These are phyloP conservation scores for Raphanus sativus DNA, from an alignment of 345 rosid genomes.

Conservation along the genomic window DNA sequence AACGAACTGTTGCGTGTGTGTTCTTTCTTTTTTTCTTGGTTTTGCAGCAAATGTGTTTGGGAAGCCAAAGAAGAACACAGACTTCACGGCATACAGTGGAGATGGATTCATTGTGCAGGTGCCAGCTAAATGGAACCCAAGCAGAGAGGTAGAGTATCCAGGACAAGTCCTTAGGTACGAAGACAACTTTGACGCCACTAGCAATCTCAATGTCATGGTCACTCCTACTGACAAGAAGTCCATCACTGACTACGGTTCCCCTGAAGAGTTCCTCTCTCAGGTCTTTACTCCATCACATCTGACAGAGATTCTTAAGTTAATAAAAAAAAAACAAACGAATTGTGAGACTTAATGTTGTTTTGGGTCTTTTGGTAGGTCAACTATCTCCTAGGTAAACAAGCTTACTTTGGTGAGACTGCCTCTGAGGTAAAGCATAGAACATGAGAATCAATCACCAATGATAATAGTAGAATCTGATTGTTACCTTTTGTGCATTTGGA, in stretches of 20 bases:
- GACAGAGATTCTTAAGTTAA: background rate
- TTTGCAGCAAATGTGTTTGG: slow-evolving; percentile 89
- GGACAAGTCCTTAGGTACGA: slow-evolving; percentile 93
- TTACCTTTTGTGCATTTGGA: slow-evolving; percentile 14
- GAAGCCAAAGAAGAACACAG: slow-evolving; percentile 90
- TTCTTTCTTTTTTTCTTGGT: background rate
- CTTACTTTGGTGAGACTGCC: slow-evolving; percentile 63
- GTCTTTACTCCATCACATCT: slow-evolving; percentile 34
- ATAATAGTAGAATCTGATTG: background rate
- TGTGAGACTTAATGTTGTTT: slow-evolving; percentile 2
- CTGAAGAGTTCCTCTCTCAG: slow-evolving; percentile 73
- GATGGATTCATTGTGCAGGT: slow-evolving; percentile 71
- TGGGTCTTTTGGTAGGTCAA: slow-evolving; percentile 56
- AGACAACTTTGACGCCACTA: slow-evolving; percentile 84
- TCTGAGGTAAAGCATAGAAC: slow-evolving; percentile 58
- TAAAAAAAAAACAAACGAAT: background rate
- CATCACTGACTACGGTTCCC: slow-evolving; percentile 71
- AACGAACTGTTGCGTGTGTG: background rate
- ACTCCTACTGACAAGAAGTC: slow-evolving; percentile 83
- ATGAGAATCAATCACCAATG: too few relatives aligned
- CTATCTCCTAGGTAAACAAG: slow-evolving; percentile 83
- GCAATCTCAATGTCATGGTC: slow-evolving; percentile 63
- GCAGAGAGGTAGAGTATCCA: slow-evolving; percentile 83
- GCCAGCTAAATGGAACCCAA: slow-evolving; percentile 97
- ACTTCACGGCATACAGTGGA: slow-evolving; percentile 68